These are phyloP conservation scores for Camelina sativa DNA, from an alignment of 345 rosid species.

Conservation along the genomic window DNA sequence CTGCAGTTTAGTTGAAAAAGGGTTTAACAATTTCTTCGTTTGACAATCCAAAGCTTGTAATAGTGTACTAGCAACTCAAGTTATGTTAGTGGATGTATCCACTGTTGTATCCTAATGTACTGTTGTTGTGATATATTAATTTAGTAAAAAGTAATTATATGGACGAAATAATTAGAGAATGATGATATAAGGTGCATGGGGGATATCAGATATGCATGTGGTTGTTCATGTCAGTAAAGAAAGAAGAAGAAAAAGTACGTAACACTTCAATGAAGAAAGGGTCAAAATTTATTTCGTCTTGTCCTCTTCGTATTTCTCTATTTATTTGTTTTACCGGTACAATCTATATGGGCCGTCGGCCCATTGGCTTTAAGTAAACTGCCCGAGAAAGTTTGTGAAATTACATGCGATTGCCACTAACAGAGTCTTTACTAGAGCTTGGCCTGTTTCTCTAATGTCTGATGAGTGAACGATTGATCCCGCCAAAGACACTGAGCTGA, in stretches of 20 bases:
- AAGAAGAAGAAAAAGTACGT: conserved; percentile 15
- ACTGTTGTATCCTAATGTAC: too few relatives aligned
- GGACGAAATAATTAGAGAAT: conserved; percentile 24
- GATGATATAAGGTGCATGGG: conserved; percentile 31
- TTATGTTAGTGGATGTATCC: too few relatives aligned
- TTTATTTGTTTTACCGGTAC: background rate
- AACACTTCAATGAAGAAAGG: conserved; percentile 34
- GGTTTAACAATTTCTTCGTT: too few relatives aligned
- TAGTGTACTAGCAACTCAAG: too few relatives aligned
- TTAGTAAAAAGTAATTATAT: background rate
- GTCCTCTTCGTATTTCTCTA: background rate
- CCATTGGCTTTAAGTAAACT: conserved; percentile 28
- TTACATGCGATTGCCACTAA: conserved; percentile 21
- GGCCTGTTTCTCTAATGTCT: conserved; percentile 11
- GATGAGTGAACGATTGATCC: conserved; percentile 16
- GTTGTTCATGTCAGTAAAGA: conserved; percentile 33
- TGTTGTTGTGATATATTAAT: too few relatives aligned
- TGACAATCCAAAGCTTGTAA: too few relatives aligned
- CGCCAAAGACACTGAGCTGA: conserved; percentile 24
- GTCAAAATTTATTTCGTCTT: conserved; percentile 42
- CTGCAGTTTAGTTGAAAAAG: too few relatives aligned
- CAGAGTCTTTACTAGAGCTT: conserved; percentile 11
- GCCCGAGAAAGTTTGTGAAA: background rate
- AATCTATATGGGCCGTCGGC: conserved; percentile 11
- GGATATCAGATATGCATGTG: conserved; percentile 37